Evolutionary conservation across 345 rosid species (phyloP).

Genomic region (Ailanthus altissimus): DNA sequence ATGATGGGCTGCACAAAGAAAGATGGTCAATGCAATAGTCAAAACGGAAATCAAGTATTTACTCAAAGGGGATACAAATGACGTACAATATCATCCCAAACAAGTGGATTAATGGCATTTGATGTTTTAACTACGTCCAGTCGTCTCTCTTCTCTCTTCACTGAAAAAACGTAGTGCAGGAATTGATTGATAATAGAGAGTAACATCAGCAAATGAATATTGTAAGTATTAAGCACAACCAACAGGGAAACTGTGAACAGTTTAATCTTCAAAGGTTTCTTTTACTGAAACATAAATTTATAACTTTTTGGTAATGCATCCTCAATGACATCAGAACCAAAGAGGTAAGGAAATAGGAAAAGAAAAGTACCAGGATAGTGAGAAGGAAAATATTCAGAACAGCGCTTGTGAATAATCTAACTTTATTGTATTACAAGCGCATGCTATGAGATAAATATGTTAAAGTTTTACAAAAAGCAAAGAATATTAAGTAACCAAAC

Average conservation of each 20-base stretch:
- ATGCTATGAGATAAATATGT: background rate
- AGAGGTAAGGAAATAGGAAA: no score
- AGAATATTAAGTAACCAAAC: background rate
- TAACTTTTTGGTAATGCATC: constrained; percentile 3
- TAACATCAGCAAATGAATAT: constrained; percentile 1
- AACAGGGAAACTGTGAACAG: background rate
- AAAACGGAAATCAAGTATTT: constrained; percentile 5
- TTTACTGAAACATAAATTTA: background rate
- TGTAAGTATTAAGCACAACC: no score
- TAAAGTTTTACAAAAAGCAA: background rate
- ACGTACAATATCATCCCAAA: constrained; percentile 89
- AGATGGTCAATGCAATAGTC: constrained; percentile 26
- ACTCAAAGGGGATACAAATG: background rate
- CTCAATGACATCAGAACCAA: background rate
- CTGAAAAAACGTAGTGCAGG: constrained; percentile 36
- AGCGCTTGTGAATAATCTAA: background rate
- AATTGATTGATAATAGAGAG: background rate
- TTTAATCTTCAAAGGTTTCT: background rate
- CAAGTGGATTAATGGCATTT: constrained; percentile 73
- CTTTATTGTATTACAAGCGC: background rate
- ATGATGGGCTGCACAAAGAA: constrained; percentile 77
- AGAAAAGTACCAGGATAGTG: background rate
- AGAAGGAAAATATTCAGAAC: background rate
- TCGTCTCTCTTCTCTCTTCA: constrained; percentile 74
- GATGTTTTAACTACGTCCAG: constrained; percentile 74